Conservation (phyloP, 202 grass and related monocot species). For the Zizania palustris region DNA sequence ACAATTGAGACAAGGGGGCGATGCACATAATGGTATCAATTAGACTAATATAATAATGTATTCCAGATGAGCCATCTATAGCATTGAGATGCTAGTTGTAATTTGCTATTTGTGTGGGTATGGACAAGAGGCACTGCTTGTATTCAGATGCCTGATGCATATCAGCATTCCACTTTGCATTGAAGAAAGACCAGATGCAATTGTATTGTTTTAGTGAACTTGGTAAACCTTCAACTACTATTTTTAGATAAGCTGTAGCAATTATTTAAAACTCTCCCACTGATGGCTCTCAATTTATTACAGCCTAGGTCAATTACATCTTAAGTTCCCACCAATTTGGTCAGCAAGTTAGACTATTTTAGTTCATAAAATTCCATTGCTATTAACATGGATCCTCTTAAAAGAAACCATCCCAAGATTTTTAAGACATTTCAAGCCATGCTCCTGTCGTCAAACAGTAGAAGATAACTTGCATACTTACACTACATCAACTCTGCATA, state of each 20-base stretch:
- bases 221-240: not conserved
- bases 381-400: not conserved
- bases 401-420: not conserved
- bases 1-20: not conserved
- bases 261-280: not conserved
- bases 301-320: not conserved
- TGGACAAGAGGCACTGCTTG: not conserved
- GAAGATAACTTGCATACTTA: not conserved
- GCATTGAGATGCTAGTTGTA: not conserved
- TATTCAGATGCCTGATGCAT: not conserved
- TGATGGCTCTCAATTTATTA: slow-evolving; percentile 11
- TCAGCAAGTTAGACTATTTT: not conserved
- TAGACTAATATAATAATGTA: not conserved
- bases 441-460: not conserved
- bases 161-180: slow-evolving; percentile 13
- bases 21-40: not conserved
- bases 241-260: slow-evolving; percentile 9
- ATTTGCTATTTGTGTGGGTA: not conserved
- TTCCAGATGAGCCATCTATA: not conserved
- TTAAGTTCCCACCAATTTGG: not conserved
- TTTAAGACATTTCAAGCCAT: slow-evolving; percentile 3
- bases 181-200: not conserved
- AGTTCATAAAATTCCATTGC: not conserved
- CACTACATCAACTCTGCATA: slow-evolving; percentile 1
- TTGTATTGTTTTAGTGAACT: not conserved